phyloP scores from a whole-genome alignment of 257 asterid species.

The Ilex asprella region DNA sequence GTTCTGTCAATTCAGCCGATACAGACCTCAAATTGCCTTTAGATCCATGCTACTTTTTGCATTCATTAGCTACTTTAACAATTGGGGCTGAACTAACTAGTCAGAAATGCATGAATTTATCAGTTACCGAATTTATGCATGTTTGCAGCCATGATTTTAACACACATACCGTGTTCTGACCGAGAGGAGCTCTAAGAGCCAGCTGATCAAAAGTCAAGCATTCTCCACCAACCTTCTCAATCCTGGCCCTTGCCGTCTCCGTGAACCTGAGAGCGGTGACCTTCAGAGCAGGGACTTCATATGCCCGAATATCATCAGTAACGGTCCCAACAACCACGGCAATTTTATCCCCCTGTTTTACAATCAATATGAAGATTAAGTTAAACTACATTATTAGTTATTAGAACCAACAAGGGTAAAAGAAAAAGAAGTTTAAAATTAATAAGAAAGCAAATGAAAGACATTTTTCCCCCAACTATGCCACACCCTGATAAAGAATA shows the following conservation, averaged over 20 bases:
- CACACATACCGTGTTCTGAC: constrained; percentile 72
- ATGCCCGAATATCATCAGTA: constrained; percentile 62
- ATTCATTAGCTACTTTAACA: no score
- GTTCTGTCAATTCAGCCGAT: no score
- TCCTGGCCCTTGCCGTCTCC: constrained; percentile 83
- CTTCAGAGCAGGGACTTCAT: constrained; percentile 67
- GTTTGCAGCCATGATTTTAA: no score
- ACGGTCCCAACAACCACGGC: constrained; percentile 81
- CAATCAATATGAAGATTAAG: neutral
- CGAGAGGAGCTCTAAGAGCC: constrained; percentile 92
- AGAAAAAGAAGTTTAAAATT: neutral
- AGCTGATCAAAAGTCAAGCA: constrained; percentile 91
- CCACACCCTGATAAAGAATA: no score
- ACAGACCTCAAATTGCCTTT: no score
- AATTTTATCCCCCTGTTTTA: constrained; percentile 60
- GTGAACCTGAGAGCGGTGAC: constrained; percentile 84
- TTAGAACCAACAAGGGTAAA: no score
- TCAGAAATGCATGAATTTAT: no score
- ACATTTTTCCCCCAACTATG: neutral
- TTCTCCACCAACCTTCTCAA: constrained; percentile 95
- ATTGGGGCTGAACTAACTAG: no score
- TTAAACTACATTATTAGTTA: no score
- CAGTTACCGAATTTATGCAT: no score
- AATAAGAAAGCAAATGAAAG: neutral
- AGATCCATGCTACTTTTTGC: neutral